Conservation (phyloP, 1,139 yeast species). For the Pichia sp. region DNA sequence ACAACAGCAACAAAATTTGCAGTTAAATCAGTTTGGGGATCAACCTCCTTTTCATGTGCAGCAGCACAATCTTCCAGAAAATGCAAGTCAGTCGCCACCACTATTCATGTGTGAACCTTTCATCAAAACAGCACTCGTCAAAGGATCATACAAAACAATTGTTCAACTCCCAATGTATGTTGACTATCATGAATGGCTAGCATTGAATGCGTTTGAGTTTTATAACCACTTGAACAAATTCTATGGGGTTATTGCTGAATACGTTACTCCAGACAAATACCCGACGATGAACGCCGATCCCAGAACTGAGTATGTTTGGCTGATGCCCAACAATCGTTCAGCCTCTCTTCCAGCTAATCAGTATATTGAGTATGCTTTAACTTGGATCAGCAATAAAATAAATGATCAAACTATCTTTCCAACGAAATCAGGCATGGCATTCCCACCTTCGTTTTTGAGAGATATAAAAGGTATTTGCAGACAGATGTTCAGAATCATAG, state of each 20-base stretch:
- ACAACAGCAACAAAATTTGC: slow-evolving; percentile 6
- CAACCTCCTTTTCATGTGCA: slow-evolving; percentile 12
- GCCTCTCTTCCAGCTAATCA: slow-evolving; percentile 88
- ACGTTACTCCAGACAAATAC: slow-evolving; percentile 80
- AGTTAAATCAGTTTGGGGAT: slow-evolving; percentile 8
- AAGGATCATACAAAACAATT: slow-evolving; percentile 95
- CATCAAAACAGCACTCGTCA: slow-evolving; percentile 88
- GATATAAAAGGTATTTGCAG: slow-evolving; percentile 83
- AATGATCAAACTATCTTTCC: slow-evolving; percentile 91
- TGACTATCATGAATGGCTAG: slow-evolving; percentile 93
- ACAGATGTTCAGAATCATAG: slow-evolving; percentile 95
- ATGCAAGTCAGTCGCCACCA: slow-evolving; percentile 40
- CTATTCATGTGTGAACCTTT: slow-evolving; percentile 88
- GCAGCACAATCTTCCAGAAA: slow-evolving; percentile 7
- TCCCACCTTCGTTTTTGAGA: slow-evolving; percentile 78
- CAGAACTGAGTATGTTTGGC: slow-evolving; percentile 85
- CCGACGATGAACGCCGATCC: slow-evolving; percentile 98
- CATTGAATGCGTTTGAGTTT: slow-evolving; percentile 85
- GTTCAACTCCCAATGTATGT: slow-evolving; percentile 94
- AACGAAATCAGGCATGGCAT: slow-evolving; percentile 87
- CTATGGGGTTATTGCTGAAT: slow-evolving; percentile 83
- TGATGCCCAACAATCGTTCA: slow-evolving; percentile 72
- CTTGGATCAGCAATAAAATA: slow-evolving; percentile 85
- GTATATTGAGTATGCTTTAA: slow-evolving; percentile 84
- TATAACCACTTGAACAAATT: slow-evolving; percentile 83